These are phyloP conservation scores for Irpex sp. DNA, from an alignment of 1,284 basidiomycete genomes.

Conservation along the genomic window DNA sequence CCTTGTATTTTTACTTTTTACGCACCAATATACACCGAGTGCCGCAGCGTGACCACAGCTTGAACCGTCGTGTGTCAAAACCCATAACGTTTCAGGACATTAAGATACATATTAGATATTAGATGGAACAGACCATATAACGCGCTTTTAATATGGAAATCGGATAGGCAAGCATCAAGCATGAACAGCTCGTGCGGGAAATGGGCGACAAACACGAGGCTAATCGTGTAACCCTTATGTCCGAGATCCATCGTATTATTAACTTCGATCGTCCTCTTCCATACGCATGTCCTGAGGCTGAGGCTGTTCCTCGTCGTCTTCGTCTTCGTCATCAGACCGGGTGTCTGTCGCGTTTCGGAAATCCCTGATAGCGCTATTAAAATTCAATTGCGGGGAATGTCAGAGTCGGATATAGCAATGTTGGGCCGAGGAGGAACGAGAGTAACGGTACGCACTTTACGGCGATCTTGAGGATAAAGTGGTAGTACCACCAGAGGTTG, in stretches of 20 bases:
- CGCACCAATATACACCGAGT: too few relatives aligned
- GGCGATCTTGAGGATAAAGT: slow-evolving; percentile 68
- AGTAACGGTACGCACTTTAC: slow-evolving; percentile 37
- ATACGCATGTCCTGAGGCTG: too few relatives aligned
- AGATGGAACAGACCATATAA: too few relatives aligned
- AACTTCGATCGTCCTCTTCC: neutral
- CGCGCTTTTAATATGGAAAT: neutral
- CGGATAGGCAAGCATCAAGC: neutral
- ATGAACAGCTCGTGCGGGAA: neutral
- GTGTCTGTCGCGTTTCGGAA: slow-evolving; percentile 33
- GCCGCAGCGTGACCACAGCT: neutral
- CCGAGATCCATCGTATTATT: neutral
- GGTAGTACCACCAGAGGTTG: slow-evolving; percentile 88
- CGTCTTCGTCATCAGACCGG: slow-evolving; percentile 69
- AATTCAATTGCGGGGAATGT: neutral
- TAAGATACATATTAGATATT: neutral
- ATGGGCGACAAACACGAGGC: neutral
- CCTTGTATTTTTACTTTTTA: too few relatives aligned
- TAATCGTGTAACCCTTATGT: neutral
- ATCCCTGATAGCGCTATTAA: slow-evolving; percentile 18
- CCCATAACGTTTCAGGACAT: neutral
- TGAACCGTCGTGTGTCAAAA: neutral
- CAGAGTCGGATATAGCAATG: neutral
- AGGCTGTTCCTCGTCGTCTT: slow-evolving; percentile 24
- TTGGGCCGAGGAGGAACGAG: neutral